These are phyloP conservation scores for Cardamine occulta DNA, from an alignment of 345 rosid species.

Conservation along the genomic window DNA sequence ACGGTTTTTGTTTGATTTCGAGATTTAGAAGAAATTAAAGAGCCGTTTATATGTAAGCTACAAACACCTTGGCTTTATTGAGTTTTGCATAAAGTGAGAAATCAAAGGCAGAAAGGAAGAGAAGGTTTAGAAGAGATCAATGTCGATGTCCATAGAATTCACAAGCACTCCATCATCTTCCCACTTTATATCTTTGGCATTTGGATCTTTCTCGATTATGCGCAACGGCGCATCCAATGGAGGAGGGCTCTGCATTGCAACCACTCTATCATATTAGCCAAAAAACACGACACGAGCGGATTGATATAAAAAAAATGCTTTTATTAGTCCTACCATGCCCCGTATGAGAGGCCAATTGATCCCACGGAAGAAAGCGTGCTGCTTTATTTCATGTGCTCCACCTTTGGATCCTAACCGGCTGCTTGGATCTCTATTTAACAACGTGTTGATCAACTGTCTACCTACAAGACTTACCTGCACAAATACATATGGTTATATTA, in stretches of 20 bases:
- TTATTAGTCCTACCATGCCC: slow-evolving; percentile 63
- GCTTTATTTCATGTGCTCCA: slow-evolving; percentile 89
- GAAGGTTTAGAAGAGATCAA: slow-evolving; percentile 63
- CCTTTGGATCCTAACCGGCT: slow-evolving; percentile 74
- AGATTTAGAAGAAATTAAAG: slow-evolving; percentile 23
- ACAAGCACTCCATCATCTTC: slow-evolving; percentile 85
- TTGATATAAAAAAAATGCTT: neutral
- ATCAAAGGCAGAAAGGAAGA: slow-evolving; percentile 1
- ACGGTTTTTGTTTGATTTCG: neutral
- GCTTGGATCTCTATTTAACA: slow-evolving; percentile 74
- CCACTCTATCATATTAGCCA: neutral
- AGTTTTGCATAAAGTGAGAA: slow-evolving; percentile 29
- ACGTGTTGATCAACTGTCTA: slow-evolving; percentile 75
- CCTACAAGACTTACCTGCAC: slow-evolving; percentile 86
- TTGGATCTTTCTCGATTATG: slow-evolving; percentile 60
- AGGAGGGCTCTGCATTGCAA: slow-evolving; percentile 87
- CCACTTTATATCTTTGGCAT: slow-evolving; percentile 67
- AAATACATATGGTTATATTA: slow-evolving; percentile 16
- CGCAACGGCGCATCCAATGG: slow-evolving; percentile 64
- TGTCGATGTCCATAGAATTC: slow-evolving; percentile 60
- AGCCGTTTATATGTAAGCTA: slow-evolving; percentile 8
- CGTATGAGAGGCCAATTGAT: slow-evolving; percentile 95
- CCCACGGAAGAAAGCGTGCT: slow-evolving; percentile 87
- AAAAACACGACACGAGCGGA: neutral
- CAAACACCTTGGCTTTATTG: slow-evolving; percentile 23